Base-by-base conservation (phyloP, 2,329 filamentous ascomycete genomes). In the Kalmusia sp. region DNA sequence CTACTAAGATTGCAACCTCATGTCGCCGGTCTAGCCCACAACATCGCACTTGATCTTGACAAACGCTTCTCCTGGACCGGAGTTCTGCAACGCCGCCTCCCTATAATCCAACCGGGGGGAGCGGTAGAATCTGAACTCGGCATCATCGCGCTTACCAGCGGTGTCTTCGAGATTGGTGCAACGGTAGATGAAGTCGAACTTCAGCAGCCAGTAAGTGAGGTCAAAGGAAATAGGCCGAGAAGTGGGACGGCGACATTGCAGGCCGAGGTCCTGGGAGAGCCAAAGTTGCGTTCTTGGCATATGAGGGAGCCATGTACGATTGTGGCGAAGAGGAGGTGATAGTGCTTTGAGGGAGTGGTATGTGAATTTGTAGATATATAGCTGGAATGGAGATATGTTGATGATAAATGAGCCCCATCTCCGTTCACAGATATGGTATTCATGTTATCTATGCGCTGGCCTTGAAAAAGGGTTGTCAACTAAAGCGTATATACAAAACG, bases 1-100 rank as follows among this genome's bases (percentile, higher is more conserved):
- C 79, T 96, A 1, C 78, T 96, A 35, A 84, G 93, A 31, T 77
- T 96, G 12, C 85, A 93, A 71, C 92, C 93, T 0, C 84, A 87
- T 45, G 82, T 96, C 14, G 84, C 89, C 38, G 85, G 92, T 65
- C 86, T 93, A 14, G 84, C 89, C 1, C 81, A 84, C 45, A 87
- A 86, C 55, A 80, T 90, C 12, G 89, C 91, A 2, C 83, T 96
- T 14, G 93, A 96, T 70, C 85, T 93, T 51, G 89, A 89, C 35
- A 87, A 91, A 67, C 91, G 92, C 58, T 83, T 96, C 49, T 87
- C 88, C 1, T 95, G 91, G 88, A 93, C 92, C 59, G 93, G 93
- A 1, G 87, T 90, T 25, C 75, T 96, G 52, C 93, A 97, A 75
- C 87, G 88, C 66, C 81, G 84, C 1, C 77, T 96, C 0, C 86